Conservation (phyloP, 495 filamentous ascomycete genomes). For the Hypoxylon crocopeplum region DNA sequence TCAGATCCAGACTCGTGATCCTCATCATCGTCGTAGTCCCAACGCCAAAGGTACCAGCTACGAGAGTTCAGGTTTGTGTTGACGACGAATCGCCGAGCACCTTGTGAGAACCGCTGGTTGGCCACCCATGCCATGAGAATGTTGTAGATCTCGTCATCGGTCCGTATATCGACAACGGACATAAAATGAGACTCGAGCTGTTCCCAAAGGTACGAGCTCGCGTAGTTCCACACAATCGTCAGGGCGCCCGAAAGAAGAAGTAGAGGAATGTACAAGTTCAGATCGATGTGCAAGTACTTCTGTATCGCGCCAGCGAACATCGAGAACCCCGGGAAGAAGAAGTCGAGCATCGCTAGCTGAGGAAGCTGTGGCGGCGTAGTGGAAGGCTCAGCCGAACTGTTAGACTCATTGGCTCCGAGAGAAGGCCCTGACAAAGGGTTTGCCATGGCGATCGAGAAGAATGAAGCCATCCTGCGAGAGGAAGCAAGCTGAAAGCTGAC, state of each 20-base stretch:
- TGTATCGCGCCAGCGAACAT: constrained; percentile 65
- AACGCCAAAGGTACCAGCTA: constrained; percentile 55
- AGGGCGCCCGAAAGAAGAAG: constrained; percentile 59
- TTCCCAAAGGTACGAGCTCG: constrained; percentile 50
- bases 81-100: constrained; percentile 65
- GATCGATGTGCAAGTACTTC: constrained; percentile 70
- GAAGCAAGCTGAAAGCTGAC: neutral
- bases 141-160: constrained; percentile 72
- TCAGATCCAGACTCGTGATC: constrained; percentile 52
- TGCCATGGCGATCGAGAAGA: constrained; percentile 23
- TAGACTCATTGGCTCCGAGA: constrained; percentile 8
- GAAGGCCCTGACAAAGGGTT: constrained; percentile 9
- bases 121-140: constrained; percentile 76
- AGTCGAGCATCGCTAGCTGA: constrained; percentile 65
- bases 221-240: constrained; percentile 58
- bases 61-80: constrained; percentile 63
- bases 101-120: constrained; percentile 62
- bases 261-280: constrained; percentile 72
- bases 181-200: constrained; percentile 56
- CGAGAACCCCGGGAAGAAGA: constrained; percentile 76
- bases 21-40: constrained; percentile 52
- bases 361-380: constrained; percentile 8
- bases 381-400: neutral
- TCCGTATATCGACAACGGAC: constrained; percentile 68
- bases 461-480: neutral